Evolutionary conservation across 345 rosid genomes (phyloP).

Genomic region (Eucalyptus curtisii): DNA sequence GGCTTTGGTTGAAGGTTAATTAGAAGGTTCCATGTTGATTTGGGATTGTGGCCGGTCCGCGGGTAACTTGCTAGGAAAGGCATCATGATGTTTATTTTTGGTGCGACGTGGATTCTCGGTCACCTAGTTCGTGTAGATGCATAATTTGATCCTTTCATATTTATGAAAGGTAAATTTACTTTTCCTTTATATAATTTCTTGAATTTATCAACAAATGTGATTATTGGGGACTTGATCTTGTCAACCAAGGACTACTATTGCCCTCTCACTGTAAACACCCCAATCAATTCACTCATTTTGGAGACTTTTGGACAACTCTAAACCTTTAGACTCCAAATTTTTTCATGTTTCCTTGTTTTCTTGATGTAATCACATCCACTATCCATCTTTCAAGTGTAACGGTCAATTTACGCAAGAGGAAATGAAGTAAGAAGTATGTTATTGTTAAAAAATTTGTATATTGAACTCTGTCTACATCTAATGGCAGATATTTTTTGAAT

Average conservation of each 20-base stretch:
- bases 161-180: background rate
- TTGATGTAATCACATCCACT: background rate
- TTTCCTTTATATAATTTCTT: background rate
- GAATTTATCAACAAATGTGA: background rate
- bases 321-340: background rate
- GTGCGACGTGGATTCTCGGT: background rate
- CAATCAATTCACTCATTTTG: background rate
- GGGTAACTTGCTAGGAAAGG: background rate
- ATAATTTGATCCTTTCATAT: background rate
- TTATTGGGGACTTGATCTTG: background rate
- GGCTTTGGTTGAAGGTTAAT: background rate
- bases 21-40: background rate
- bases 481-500: fast-evolving
- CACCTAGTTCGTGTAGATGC: background rate
- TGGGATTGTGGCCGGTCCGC: background rate
- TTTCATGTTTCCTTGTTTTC: background rate
- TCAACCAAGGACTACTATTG: background rate
- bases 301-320: background rate
- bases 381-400: background rate
- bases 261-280: background rate
- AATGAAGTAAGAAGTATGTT: background rate
- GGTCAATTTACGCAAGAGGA: background rate
- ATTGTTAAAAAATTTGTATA: background rate
- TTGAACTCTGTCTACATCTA: background rate
- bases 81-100: background rate